Evolutionary conservation across 495 filamentous ascomycete genomes (phyloP).

Genomic region (Xylaria curta): DNA sequence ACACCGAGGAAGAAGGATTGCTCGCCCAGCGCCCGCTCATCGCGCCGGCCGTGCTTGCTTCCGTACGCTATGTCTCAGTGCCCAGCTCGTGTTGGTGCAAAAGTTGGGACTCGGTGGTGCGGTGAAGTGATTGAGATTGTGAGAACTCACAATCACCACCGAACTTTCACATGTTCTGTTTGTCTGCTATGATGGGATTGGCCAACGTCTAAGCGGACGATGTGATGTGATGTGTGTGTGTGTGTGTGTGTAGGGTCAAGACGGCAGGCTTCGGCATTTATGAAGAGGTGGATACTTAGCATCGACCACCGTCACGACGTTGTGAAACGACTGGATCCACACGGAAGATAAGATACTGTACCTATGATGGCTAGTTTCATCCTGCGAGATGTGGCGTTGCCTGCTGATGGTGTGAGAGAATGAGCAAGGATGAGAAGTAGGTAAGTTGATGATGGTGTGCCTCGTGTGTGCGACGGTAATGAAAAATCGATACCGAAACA

Average conservation of each 20-base stretch:
- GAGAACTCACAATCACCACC: background rate
- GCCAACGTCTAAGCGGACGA: background rate
- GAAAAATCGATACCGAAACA: constrained; percentile 7
- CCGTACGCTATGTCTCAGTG: constrained; percentile 22
- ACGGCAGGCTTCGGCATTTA: constrained; percentile 29
- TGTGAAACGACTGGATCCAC: background rate
- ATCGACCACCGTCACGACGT: constrained; percentile 9
- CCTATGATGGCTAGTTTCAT: constrained; percentile 12
- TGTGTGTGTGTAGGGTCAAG: constrained; percentile 23
- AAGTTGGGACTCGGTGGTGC: background rate
- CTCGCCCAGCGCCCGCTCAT: constrained; percentile 6
- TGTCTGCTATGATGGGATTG: background rate
- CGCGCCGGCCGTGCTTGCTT: background rate
- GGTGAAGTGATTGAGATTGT: constrained; percentile 4
- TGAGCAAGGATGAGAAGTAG: background rate
- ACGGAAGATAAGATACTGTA: background rate
- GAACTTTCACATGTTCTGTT: constrained; percentile 18
- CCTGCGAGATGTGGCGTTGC: constrained; percentile 14
- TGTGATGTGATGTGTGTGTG: constrained; percentile 24
- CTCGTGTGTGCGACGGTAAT: constrained; percentile 19
- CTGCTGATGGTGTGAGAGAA: constrained; percentile 15
- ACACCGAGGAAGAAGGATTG: constrained; percentile 1
- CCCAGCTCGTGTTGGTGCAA: constrained; percentile 17
- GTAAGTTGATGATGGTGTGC: constrained; percentile 7
- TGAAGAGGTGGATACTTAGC: constrained; percentile 19